Percentiles rank a stretch among this genome's conserved stretches.
Evolutionary conservation across 805 yeast genomes (phyloP).

Genomic region (Zygotorulaspora florentina): DNA sequence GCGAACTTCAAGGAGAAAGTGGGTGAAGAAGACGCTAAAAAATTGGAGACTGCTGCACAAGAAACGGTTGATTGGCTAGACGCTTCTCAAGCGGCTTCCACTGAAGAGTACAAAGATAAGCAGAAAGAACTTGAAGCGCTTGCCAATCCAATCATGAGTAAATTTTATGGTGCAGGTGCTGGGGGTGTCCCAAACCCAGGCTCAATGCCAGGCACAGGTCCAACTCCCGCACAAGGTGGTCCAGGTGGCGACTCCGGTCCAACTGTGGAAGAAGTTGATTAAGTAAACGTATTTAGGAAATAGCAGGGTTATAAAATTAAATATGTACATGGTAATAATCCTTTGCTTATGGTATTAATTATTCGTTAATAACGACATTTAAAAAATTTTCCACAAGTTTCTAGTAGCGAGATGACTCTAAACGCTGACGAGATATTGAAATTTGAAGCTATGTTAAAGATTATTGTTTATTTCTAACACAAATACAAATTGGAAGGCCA

Average conservation of each 20-base stretch:
- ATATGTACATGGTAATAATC: not conserved
- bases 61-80: slow-evolving; percentile 91
- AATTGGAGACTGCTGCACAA: slow-evolving; percentile 72
- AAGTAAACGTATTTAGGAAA: slow-evolving; percentile 11
- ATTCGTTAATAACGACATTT: not conserved
- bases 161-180: slow-evolving; percentile 85
- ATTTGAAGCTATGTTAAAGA: not conserved
- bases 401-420: not conserved
- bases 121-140: slow-evolving; percentile 93
- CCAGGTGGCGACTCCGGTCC: slow-evolving; percentile 53
- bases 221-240: slow-evolving; percentile 44
- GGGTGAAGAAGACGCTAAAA: slow-evolving; percentile 62
- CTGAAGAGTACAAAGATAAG: slow-evolving; percentile 87
- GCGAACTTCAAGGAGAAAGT: slow-evolving; percentile 76
- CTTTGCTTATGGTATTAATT: not conserved
- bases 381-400: not conserved
- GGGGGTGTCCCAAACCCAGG: slow-evolving; percentile 55
- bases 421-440: not conserved
- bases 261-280: slow-evolving; percentile 79
- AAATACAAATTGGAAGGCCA: not conserved
- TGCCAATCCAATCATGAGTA: slow-evolving; percentile 95
- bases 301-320: not conserved
- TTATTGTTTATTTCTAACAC: too few relatives aligned
- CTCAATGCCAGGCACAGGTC: slow-evolving; percentile 49
- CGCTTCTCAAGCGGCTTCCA: slow-evolving; percentile 84